Conservation (phyloP, 2,329 filamentous ascomycete species). For the Cytospora chrysosperma region DNA sequence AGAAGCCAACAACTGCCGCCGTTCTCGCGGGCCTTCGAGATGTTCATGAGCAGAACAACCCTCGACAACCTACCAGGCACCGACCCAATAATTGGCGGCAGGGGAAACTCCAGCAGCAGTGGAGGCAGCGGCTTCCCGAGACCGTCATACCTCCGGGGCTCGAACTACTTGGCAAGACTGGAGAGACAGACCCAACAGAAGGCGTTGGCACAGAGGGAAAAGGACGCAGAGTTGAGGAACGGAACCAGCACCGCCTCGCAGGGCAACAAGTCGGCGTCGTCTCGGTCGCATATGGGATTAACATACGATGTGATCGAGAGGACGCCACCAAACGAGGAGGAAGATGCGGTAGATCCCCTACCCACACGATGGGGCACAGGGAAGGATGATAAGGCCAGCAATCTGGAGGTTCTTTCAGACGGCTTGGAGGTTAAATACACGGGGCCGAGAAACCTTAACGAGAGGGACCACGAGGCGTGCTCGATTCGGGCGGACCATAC, state of each 20-base stretch:
- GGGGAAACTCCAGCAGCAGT: slow-evolving; percentile 26
- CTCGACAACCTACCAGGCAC: slow-evolving; percentile 29
- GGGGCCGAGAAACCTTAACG: slow-evolving; percentile 45
- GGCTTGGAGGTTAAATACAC: slow-evolving; percentile 69
- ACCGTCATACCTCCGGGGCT: slow-evolving; percentile 79
- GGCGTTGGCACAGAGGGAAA: slow-evolving; percentile 49
- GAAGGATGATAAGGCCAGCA: slow-evolving; percentile 68
- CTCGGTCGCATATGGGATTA: slow-evolving; percentile 67
- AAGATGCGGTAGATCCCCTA: slow-evolving; percentile 61
- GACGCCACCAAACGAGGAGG: slow-evolving; percentile 58
- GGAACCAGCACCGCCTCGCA: slow-evolving; percentile 51
- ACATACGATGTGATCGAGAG: slow-evolving; percentile 84
- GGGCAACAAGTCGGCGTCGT: slow-evolving; percentile 53
- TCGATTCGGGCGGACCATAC: slow-evolving; percentile 79
- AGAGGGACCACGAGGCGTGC: slow-evolving; percentile 71
- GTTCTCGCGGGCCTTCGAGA: slow-evolving; percentile 54
- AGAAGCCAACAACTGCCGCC: slow-evolving; percentile 40
- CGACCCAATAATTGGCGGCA: slow-evolving; percentile 25
- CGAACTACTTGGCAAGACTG: slow-evolving; percentile 74
- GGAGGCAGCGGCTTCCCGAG: slow-evolving; percentile 63
- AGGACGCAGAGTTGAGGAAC: slow-evolving; percentile 46
- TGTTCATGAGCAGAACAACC: slow-evolving; percentile 38
- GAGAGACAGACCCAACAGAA: slow-evolving; percentile 68
- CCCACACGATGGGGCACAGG: slow-evolving; percentile 73
- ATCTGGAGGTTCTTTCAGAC: slow-evolving; percentile 72